Conservation (phyloP, 495 filamentous ascomycete genomes). For the Ascobolus immersus region DNA sequence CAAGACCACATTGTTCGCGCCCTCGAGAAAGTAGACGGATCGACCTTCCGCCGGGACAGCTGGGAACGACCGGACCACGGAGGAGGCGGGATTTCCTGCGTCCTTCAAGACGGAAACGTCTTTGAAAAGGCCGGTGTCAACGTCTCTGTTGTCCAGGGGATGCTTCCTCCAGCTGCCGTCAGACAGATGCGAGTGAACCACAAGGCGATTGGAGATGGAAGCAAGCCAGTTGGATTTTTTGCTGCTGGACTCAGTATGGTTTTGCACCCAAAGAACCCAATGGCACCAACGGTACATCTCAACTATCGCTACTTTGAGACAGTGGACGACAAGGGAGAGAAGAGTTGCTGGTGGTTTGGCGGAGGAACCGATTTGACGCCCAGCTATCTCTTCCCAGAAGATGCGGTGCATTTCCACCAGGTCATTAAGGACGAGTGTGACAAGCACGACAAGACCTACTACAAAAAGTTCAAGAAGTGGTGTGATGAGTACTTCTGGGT, state of each 20-base stretch:
- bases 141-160: conserved; percentile 81
- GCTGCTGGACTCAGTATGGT: conserved; percentile 82
- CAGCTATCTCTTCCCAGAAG: conserved; percentile 83
- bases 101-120: conserved; percentile 82
- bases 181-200: conserved; percentile 86
- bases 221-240: conserved; percentile 72
- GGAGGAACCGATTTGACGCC: conserved; percentile 88
- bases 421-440: conserved; percentile 84
- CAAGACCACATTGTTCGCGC: conserved; percentile 64
- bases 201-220: conserved; percentile 53
- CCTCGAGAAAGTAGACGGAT: conserved; percentile 59
- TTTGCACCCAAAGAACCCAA: conserved; percentile 76
- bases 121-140: conserved; percentile 98
- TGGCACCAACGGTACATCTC: conserved; percentile 89
- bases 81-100: conserved; percentile 68
- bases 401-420: conserved; percentile 87
- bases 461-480: conserved; percentile 90
- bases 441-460: conserved; percentile 75
- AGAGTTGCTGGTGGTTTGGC: conserved; percentile 90
- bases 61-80: conserved; percentile 61
- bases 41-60: conserved; percentile 52
- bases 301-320: conserved; percentile 99
- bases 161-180: conserved; percentile 65
- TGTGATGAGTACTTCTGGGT: conserved; percentile 94
- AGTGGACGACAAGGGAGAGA: conserved; percentile 40